phyloP scores from a whole-genome alignment of 2,329 filamentous ascomycete genomes.

The Fusarium nisikadoi region DNA sequence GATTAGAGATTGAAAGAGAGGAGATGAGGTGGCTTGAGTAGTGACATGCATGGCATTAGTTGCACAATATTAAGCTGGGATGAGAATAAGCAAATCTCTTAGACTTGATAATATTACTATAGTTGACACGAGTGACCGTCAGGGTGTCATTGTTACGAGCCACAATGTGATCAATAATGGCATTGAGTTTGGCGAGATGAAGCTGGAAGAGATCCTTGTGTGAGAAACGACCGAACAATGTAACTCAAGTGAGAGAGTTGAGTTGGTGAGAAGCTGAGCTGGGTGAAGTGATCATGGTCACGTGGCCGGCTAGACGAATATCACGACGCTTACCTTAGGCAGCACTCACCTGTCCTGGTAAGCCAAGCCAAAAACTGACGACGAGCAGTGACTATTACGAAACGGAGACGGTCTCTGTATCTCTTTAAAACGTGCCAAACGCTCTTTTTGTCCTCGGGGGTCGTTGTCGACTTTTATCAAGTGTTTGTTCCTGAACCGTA shows the following conservation, averaged over 20 bases:
- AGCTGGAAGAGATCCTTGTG: neutral
- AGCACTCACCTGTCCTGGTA: slow-evolving; percentile 39
- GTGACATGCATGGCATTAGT: neutral
- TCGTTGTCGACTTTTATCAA: neutral
- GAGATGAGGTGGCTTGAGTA: slow-evolving; percentile 33
- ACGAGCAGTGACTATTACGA: slow-evolving; percentile 21
- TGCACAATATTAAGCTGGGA: slow-evolving; percentile 1
- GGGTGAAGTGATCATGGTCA: slow-evolving; percentile 15
- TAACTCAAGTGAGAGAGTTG: neutral
- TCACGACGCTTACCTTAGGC: slow-evolving; percentile 43
- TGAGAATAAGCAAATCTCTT: slow-evolving; percentile 10
- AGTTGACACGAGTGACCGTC: neutral
- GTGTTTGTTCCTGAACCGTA: slow-evolving; percentile 11
- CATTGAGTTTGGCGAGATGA: neutral
- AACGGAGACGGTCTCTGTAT: slow-evolving; percentile 10
- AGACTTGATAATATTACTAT: neutral
- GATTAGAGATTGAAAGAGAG: neutral
- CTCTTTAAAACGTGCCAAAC: slow-evolving; percentile 12
- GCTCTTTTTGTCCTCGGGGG: neutral
- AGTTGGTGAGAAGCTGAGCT: neutral
- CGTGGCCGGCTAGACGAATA: slow-evolving; percentile 30
- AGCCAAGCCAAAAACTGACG: slow-evolving; percentile 37
- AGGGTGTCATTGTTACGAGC: neutral
- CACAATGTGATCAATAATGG: neutral
- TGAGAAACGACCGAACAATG: neutral